These are phyloP conservation scores for Lactifluus pinguis DNA, from an alignment of 768 basidiomycete genomes.

Conservation along the genomic window DNA sequence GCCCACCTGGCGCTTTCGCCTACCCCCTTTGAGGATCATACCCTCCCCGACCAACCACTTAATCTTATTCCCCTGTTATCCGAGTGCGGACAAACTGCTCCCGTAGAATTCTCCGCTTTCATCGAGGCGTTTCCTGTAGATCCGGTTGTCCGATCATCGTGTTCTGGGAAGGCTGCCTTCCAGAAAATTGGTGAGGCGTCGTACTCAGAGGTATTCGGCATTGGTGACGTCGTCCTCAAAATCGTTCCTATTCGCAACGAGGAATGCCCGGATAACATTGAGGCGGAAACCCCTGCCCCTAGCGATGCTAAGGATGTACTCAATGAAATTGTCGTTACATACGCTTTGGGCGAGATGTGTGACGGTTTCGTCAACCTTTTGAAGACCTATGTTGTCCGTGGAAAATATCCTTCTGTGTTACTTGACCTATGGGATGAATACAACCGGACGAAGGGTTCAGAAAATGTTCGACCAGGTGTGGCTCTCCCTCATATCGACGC, in stretches of 20 bases:
- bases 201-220: constrained; percentile 92
- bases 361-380: constrained; percentile 72
- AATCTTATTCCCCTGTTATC: constrained; percentile 56
- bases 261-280: constrained; percentile 21
- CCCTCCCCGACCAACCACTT: constrained; percentile 31
- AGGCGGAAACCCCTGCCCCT: constrained; percentile 51
- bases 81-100: constrained; percentile 61
- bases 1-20: constrained; percentile 33
- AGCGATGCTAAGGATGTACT: constrained; percentile 69
- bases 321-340: constrained; percentile 72
- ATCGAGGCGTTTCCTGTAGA: constrained; percentile 75
- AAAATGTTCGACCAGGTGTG: constrained; percentile 79
- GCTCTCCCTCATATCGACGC: not conserved
- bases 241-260: constrained; percentile 70
- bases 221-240: constrained; percentile 85
- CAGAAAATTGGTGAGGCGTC: constrained; percentile 93
- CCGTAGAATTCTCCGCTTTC: constrained; percentile 75
- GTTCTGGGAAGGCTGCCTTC: constrained; percentile 34
- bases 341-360: constrained; percentile 67
- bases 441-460: constrained; percentile 61
- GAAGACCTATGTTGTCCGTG: constrained; percentile 80
- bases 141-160: constrained; percentile 41
- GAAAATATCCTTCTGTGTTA: constrained; percentile 71
- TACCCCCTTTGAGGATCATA: constrained; percentile 15
- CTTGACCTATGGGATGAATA: constrained; percentile 86